phyloP scores from a whole-genome alignment of 1,139 yeast species.

The Arxiozyma slooffiae region DNA sequence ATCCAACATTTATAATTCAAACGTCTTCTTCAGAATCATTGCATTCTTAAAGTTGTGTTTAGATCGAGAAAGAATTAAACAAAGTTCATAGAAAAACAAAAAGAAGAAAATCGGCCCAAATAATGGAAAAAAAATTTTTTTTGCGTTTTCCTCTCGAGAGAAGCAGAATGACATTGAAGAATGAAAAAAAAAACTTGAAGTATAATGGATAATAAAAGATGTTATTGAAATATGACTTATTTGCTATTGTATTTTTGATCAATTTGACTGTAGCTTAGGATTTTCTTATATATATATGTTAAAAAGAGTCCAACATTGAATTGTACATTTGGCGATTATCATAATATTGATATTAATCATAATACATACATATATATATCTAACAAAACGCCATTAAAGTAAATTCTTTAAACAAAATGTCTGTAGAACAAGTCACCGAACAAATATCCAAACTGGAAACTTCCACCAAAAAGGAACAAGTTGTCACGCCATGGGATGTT shows the following conservation, averaged over 20 bases:
- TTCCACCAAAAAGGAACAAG: conserved; percentile 41
- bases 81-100: neutral
- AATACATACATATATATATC: neutral
- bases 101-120: neutral
- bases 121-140: too few relatives aligned
- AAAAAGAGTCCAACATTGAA: too few relatives aligned
- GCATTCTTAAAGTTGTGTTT: too few relatives aligned
- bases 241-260: too few relatives aligned
- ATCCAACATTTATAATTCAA: too few relatives aligned
- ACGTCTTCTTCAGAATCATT: too few relatives aligned
- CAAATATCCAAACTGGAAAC: conserved; percentile 13
- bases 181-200: too few relatives aligned
- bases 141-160: neutral
- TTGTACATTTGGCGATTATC: neutral
- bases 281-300: too few relatives aligned
- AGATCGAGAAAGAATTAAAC: neutral
- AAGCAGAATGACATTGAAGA: neutral
- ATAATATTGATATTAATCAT: neutral
- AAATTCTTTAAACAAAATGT: conserved; percentile 3
- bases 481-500: conserved; percentile 96
- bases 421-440: conserved; percentile 16
- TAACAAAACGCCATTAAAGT: neutral
- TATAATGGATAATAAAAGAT: too few relatives aligned
- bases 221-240: neutral
- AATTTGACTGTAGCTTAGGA: too few relatives aligned